phyloP scores from a whole-genome alignment of 73 alveolate genomes.

The Breviolum minutum region DNA sequence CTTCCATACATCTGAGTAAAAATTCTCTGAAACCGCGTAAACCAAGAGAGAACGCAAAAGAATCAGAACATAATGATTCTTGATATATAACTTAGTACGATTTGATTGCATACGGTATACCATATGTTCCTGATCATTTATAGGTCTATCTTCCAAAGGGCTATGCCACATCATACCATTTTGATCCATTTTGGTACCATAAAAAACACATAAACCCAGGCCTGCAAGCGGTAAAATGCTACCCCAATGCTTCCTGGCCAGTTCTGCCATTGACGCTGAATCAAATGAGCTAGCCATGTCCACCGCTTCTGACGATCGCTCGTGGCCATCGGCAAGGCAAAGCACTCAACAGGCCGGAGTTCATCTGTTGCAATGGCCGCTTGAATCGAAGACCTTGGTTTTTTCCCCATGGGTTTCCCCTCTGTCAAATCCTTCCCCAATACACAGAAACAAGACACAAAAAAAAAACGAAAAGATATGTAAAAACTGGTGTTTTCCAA shows the following conservation, averaged over 20 bases:
- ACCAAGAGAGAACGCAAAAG: no score
- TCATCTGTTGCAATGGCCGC: background rate
- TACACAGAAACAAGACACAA: no score
- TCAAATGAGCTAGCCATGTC: background rate
- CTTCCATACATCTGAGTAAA: no score
- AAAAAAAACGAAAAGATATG: no score
- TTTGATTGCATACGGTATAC: no score
- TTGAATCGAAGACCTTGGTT: conserved; percentile 11
- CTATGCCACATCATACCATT: no score
- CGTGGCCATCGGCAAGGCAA: background rate
- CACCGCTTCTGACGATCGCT: background rate
- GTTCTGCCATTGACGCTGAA: conserved; percentile 12
- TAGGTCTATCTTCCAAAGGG: background rate
- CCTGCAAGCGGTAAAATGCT: background rate
- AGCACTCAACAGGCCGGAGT: conserved; percentile 3
- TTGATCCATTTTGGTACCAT: background rate
- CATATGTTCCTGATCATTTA: no score
- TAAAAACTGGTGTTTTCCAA: background rate
- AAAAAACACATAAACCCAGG: background rate
- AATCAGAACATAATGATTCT: no score
- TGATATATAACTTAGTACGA: no score
- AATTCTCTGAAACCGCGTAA: no score
- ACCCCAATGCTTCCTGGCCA: background rate
- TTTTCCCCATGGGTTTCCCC: no score
- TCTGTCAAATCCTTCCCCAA: no score